Conservation (phyloP, 768 basidiomycete genomes). For the Glaciozyma antarctica region DNA sequence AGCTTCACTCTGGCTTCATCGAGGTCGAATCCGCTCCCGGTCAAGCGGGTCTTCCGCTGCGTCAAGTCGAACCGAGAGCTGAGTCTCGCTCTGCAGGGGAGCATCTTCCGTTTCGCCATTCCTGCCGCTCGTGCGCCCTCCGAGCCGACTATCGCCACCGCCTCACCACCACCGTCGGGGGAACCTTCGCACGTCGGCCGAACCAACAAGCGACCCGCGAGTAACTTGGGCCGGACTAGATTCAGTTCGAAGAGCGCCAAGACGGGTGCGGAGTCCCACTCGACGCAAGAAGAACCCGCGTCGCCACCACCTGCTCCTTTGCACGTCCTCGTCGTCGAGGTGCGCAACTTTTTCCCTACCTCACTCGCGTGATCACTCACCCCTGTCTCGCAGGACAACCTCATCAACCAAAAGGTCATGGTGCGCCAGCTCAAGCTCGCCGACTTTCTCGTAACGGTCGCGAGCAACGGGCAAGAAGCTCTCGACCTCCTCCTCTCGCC, state of each 20-base stretch:
- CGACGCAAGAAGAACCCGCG: neutral
- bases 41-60: neutral
- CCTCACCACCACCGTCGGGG: neutral
- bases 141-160: neutral
- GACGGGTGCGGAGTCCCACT: neutral
- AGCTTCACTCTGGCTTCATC: slow-evolving; percentile 28
- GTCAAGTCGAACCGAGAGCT: neutral
- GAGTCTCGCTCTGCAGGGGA: slow-evolving; percentile 7
- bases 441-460: slow-evolving; percentile 20
- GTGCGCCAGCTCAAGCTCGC: slow-evolving; percentile 24
- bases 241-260: slow-evolving; percentile 1
- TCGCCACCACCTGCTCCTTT: neutral
- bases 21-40: slow-evolving; percentile 3
- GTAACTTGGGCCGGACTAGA: neutral
- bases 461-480: slow-evolving; percentile 20
- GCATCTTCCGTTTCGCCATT: slow-evolving; percentile 26
- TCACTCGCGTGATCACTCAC: neutral
- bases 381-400: slow-evolving; percentile 12
- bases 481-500: slow-evolving; percentile 22
- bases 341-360: neutral
- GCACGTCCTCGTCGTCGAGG: slow-evolving; percentile 21
- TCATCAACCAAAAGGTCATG: slow-evolving; percentile 29
- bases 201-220: neutral
- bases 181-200: neutral
- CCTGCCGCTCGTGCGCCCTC: slow-evolving; percentile 8